Evolutionary conservation across 83 land plant species (phyloP).

Genomic region (Isoetes engelmannii): DNA sequence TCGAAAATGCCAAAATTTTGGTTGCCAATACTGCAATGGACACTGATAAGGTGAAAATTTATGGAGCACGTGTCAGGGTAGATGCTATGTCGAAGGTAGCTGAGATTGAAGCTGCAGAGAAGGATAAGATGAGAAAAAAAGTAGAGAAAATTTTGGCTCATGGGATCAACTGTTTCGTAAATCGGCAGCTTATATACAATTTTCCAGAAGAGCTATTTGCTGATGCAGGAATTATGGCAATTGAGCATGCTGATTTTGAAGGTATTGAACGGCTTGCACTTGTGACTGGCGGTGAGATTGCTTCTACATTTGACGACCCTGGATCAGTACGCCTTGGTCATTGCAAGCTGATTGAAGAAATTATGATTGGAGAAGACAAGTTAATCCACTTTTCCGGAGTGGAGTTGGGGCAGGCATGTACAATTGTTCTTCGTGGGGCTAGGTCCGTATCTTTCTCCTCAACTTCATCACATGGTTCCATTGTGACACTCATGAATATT

Average conservation of each 20-base stretch:
- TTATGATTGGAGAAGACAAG: constrained; percentile 97
- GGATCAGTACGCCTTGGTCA: constrained; percentile 92
- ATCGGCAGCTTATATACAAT: constrained; percentile 89
- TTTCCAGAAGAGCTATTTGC: constrained; percentile 98
- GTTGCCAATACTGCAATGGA: constrained; percentile 99
- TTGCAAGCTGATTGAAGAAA: constrained; percentile 95
- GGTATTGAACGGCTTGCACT: constrained; percentile 92
- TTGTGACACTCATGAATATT: neutral
- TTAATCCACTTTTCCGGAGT: constrained; percentile 95
- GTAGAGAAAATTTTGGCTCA: constrained; percentile 81
- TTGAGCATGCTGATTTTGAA: constrained; percentile 99
- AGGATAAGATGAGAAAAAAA: constrained; percentile 85
- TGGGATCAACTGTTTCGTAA: constrained; percentile 96
- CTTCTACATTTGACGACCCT: constrained; percentile 93
- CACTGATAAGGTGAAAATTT: constrained; percentile 91
- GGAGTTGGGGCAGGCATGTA: constrained; percentile 94
- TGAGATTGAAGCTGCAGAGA: constrained; percentile 86
- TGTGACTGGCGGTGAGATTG: constrained; percentile 96
- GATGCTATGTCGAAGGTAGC: constrained; percentile 96
- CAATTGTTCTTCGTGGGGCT: constrained; percentile 89
- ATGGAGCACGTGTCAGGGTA: constrained; percentile 96
- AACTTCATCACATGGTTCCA: neutral
- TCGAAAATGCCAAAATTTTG: constrained; percentile 93
- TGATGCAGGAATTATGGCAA: constrained; percentile 93
- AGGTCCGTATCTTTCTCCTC: constrained; percentile 40